phyloP scores from a whole-genome alignment of 2,329 filamentous ascomycete species.

The Colletotrichum cuscutae region DNA sequence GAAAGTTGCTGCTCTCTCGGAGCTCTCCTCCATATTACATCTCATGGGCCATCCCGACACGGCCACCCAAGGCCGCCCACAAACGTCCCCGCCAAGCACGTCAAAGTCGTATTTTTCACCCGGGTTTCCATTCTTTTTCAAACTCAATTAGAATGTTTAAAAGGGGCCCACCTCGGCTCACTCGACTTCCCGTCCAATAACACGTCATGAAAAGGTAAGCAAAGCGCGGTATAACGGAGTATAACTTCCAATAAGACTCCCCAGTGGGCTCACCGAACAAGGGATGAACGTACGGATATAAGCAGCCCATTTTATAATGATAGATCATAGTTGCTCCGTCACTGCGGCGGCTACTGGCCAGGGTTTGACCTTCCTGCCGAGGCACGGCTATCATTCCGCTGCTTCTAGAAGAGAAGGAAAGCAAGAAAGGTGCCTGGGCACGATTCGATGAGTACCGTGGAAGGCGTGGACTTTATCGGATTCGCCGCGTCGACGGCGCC shows the following conservation, averaged over 20 bases:
- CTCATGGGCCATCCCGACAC: not conserved
- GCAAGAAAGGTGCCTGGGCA: not conserved
- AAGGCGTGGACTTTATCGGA: constrained; percentile 7
- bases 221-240: not conserved
- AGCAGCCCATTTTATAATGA: not conserved
- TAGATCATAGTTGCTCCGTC: not conserved
- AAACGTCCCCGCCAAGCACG: not conserved
- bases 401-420: not conserved
- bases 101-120: not conserved
- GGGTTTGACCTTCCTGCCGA: not conserved
- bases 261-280: not conserved
- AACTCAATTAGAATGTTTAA: not conserved
- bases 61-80: not conserved
- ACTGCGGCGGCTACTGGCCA: not conserved
- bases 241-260: not conserved
- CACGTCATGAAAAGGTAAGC: not conserved
- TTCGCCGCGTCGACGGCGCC: constrained; percentile 7
- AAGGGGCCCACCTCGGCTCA: not conserved
- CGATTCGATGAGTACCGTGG: not conserved
- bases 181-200: not conserved
- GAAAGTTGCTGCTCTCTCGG: not conserved
- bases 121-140: not conserved
- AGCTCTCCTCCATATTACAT: not conserved
- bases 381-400: not conserved
- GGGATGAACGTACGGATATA: not conserved